Conservation (phyloP, 2,329 filamentous ascomycete genomes). For the Apiospora malaysiana region DNA sequence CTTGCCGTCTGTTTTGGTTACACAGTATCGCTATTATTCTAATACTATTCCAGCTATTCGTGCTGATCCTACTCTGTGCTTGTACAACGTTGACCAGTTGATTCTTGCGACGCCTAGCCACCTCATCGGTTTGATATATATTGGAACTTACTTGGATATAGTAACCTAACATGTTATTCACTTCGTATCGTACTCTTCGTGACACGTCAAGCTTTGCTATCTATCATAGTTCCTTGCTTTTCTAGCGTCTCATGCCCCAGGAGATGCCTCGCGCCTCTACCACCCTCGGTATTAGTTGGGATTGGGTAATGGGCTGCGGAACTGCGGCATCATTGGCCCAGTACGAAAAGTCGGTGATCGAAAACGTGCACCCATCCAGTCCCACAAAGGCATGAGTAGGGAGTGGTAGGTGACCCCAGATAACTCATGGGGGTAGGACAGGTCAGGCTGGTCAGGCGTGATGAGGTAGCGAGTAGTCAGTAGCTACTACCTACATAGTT, state of each 20-base stretch:
- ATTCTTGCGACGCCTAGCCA: not conserved
- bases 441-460: not conserved
- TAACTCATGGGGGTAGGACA: not conserved
- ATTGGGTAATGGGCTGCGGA: not conserved
- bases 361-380: slow-evolving; percentile 16
- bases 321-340: slow-evolving; percentile 7
- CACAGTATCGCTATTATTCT: too few species aligned
- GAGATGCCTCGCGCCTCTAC: not conserved
- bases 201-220: not conserved
- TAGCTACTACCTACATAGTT: not conserved
- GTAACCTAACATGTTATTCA: not conserved
- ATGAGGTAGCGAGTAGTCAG: too few species aligned
- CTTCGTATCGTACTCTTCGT: not conserved
- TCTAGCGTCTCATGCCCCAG: not conserved
- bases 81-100: too few species aligned
- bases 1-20: too few species aligned
- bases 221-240: not conserved
- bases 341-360: slow-evolving; percentile 12
- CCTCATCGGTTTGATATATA: not conserved
- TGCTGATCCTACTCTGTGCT: too few species aligned
- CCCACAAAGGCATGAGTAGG: slow-evolving; percentile 6
- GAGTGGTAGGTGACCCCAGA: not conserved
- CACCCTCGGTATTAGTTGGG: not conserved
- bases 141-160: not conserved
- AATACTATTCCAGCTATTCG: too few species aligned